Conservation (phyloP, 306 rosid species). For the Bauhinia variegata region DNA sequence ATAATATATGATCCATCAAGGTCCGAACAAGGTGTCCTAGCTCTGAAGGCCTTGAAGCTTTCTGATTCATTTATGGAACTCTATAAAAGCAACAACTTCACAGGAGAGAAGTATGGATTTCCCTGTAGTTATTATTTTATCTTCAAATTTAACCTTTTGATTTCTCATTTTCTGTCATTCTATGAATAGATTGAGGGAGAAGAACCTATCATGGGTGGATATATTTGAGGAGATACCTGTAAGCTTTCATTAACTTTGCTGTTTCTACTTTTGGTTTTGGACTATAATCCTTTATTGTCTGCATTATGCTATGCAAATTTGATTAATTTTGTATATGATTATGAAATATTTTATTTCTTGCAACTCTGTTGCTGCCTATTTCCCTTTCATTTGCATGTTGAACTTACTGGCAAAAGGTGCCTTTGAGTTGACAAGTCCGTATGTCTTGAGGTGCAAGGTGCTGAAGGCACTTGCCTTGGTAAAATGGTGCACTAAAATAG, state of each 20-base stretch:
- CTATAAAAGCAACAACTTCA: conserved; percentile 82
- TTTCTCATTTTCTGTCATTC: conserved; percentile 38
- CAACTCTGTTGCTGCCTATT: neutral
- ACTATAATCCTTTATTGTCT: neutral
- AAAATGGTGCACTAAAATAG: too few species aligned
- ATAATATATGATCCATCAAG: conserved; percentile 93
- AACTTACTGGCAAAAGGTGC: neutral
- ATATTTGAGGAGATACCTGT: conserved; percentile 98
- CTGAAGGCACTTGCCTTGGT: neutral
- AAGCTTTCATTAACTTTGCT: conserved; percentile 40
- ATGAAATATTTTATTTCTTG: too few species aligned
- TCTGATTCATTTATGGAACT: conserved; percentile 96
- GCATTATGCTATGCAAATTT: neutral
- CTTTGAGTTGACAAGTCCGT: too few species aligned
- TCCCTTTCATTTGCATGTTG: neutral
- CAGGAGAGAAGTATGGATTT: conserved; percentile 87
- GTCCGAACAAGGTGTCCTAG: conserved; percentile 90
- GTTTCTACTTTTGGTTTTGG: conserved; percentile 7
- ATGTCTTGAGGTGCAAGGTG: neutral
- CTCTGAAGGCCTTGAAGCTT: conserved; percentile 90
- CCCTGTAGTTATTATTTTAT: conserved; percentile 6
- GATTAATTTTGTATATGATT: neutral
- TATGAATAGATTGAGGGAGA: conserved; percentile 86
- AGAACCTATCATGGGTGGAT: conserved; percentile 91
- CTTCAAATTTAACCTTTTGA: conserved; percentile 29